These are phyloP conservation scores for Umbelopsis sp. DNA, from an alignment of 192 early-diverging fungal genomes.

Conservation along the genomic window DNA sequence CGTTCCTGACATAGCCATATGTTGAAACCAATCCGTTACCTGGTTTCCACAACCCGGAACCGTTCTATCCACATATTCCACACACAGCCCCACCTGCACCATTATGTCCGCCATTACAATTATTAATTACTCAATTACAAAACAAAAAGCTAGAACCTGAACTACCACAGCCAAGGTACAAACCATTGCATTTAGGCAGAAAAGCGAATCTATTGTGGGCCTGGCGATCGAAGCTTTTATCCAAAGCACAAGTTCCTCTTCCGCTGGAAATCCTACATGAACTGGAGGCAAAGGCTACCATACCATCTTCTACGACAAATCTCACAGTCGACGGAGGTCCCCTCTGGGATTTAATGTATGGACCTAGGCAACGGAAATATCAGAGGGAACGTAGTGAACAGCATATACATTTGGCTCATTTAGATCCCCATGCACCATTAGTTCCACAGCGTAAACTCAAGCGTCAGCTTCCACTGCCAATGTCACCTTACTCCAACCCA, in stretches of 20 bases:
- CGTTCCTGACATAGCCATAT: slow-evolving; percentile 15
- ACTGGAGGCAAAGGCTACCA: slow-evolving; percentile 22
- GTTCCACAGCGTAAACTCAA: neutral
- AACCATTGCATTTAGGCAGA: slow-evolving; percentile 36
- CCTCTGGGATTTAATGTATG: slow-evolving; percentile 23
- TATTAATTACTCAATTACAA: neutral
- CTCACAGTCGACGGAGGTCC: slow-evolving; percentile 16
- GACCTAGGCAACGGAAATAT: neutral
- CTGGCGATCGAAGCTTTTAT: slow-evolving; percentile 26
- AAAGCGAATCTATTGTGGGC: slow-evolving; percentile 41
- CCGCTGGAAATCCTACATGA: slow-evolving; percentile 33
- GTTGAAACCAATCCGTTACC: neutral
- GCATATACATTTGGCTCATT: slow-evolving; percentile 8
- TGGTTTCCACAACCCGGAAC: neutral
- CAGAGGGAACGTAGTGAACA: neutral
- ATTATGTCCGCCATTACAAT: slow-evolving; percentile 18
- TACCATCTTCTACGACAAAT: neutral
- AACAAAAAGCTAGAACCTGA: slow-evolving; percentile 20
- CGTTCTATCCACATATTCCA: slow-evolving; percentile 34
- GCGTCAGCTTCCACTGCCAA: neutral
- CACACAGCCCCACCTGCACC: slow-evolving; percentile 36
- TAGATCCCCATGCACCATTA: neutral
- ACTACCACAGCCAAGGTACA: slow-evolving; percentile 28
- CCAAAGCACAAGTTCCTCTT: slow-evolving; percentile 18
- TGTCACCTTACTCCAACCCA: slow-evolving; percentile 7